Base-by-base conservation (phyloP, 2,329 filamentous ascomycete species). In the Neonectria faginata region DNA sequence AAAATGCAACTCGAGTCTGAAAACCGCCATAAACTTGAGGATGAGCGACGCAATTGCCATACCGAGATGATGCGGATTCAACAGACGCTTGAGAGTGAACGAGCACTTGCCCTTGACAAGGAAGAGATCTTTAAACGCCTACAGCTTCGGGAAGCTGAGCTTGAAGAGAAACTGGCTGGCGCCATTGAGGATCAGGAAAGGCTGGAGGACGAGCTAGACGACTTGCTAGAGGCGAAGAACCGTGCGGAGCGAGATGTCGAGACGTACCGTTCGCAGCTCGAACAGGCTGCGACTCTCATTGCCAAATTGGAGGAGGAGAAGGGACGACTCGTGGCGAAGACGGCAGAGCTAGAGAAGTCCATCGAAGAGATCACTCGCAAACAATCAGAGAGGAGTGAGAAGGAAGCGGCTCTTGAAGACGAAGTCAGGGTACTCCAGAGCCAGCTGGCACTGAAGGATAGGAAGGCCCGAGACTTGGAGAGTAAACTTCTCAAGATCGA, bases 61-160 rank as follows among this genome's bases (percentile, higher is more conserved):
- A 85, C 90, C 14, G 96, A 99, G 74, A 91, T 97, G 74, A 88
- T 94, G 70, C 90, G 92, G 33, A 92, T 98, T 51, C 94, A 97
- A 76, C 93, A 98, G 73, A 97, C 93, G 0, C 85, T 99, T 2
- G 97, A 99, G 78, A 97, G 94, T 70, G 97, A 99, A 79, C 89
- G 96, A 54, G 93, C 95, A n/a, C 85, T 99, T 45, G 96, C 96
- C 1, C 83, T 99, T 5, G 96, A 99, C 79, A 99, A 99, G 77
- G 97, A 99, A 76, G 96, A 99, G 74, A 99, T 99, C 65, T 99
- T 98, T 84, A 97, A 95, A 76, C 89, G 97, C n/a, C 84, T 99
- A 22, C 96, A 97, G 76, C 83, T 91, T 57, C 91, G 96, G n/a
- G 96, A 99, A 79, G 86, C 89, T 11, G 95, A 99, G 76, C 86